Base-by-base conservation (phyloP, 306 rosid species). In the Adenanthera pavonina region DNA sequence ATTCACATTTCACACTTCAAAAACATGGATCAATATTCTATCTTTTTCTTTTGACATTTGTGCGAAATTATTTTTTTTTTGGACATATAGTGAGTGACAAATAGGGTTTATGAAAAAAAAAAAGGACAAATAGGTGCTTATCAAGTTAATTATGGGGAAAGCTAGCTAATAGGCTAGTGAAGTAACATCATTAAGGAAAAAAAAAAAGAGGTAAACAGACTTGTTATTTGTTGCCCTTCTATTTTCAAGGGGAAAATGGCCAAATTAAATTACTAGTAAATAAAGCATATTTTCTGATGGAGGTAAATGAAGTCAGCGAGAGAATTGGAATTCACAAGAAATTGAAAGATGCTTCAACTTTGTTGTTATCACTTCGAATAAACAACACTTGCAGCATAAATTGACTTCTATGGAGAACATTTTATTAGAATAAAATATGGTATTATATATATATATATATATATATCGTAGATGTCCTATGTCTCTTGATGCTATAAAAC, bases 401-500 rank as follows among this genome's bases (percentile, higher is more conserved):
- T 61, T 60, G 60, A 69, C 74, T 69, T 69, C 74, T 5, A 11
- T 19, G 0, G 53, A 43, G 8, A 53, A 69, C 19, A 69, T 69
- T 41, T 43, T 69, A 44, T 20, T 25, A 25, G 0, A 3, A 43
- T 41, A 69, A 43, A 67, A 67, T 67, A 44, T 69, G 74, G 38
- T 7, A 19, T 43, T 20, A 43, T 41, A 53, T 69, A 43, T 17
- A 56, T 49, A 8, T 8, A 53, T 41, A 41, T 10, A 20, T 59
- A 9, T 59, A 59, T 20, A 25, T 30, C 10, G 17, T 19, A 43
- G 33, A 43, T 43, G 33, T 20, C 53, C 4, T 41, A 0, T 43
- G 17, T 69, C 73, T 14, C 20, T 34, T 59, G 65, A 69, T 69
- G 74, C 74, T 44, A 46, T 56, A 69, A 69, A 56, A 69, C 74